Base-by-base conservation (phyloP, 2,329 filamentous ascomycete species). In the Aspergillus arachidicola region DNA sequence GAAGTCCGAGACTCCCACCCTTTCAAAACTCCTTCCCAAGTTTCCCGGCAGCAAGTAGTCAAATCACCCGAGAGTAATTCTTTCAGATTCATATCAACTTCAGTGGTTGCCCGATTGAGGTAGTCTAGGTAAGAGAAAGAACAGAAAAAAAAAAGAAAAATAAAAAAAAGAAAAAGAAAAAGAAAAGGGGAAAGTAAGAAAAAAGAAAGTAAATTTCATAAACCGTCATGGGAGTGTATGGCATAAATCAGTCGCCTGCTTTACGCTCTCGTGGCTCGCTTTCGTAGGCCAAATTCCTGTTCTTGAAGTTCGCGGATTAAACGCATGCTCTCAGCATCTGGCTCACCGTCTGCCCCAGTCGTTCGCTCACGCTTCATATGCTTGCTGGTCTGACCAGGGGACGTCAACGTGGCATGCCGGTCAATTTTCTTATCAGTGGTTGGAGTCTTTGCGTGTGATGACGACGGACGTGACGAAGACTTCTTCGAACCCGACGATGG, bases 301-400 rank as follows among this genome's bases (percentile, higher is more conserved):
- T 81, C 80, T 62, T 81, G 80, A 36, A 82, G 66, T 68, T 81
- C 78, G 61, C 78, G 76, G 55, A 82, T 82, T 54, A 82, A 65
- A 57, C 75, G 77, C 64, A 82, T 66, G 58, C 78, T 82, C 60
- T 82, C 80, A 9, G 75, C 74, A 66, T 82, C 80, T 10, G 75
- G 70, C 26, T 75, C 75, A 32, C 72, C 70, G 21, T 78, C 73
- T n/a, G 66, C 57, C 41, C 70, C 67, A 45, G 65, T 68, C 34
- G 61, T 46, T 48, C 68, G 69, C 7, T 75, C 70, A 50, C 72
- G 69, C 54, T 75, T 75, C 26, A 59, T 48, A 58, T 68, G 69
- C 64, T 75, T 76, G 60, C 62, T 65, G 14, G 67, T 59, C 55
- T 76, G 74, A 28, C 67, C 68, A 6, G 75, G 72, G 12, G 75